Evolutionary conservation across 2,329 filamentous ascomycete genomes (phyloP), one percentile per base, ranked within the genome.

Genomic region (Sarocladium strictum): DNA sequence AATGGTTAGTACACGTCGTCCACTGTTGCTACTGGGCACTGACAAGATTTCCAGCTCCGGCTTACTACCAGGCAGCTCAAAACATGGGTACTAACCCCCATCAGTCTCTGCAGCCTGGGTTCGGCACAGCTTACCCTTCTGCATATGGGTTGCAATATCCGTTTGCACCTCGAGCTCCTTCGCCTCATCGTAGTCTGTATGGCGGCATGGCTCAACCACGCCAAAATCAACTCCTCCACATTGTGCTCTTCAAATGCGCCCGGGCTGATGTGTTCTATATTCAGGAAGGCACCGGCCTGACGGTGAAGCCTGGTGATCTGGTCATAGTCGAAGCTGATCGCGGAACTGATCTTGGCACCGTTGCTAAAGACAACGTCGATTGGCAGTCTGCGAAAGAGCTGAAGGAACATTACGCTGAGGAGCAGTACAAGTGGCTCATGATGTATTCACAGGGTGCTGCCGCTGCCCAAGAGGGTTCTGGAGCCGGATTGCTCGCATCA

Each of bases 391-490:
- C 94, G 9, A 92, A 94, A 64, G 87, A 94, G 49, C 75, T 91
- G 60, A 96, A 97, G 69, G 90, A 95, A 62, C 86, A 94, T 62
- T 95, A 93, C 61, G 89, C 89, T 2, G 90, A 97, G 67, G 91
- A 97, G 67, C 94, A 99, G 68, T 97, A 96, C 73, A 92, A 91
- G 65, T 97, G 93, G 90, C 79, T 99, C 53, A 96, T 97, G 88
- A 94, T 97, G 89, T 99, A 97, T 69, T 96, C 91, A 1, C 86
- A 91, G 67, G 89, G 84, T 65, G 89, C 83, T 7, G 80, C 80
- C 33, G 80, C 77, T 21, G 79, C 77, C 21, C 78, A 84, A 55
- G 84, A 86, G 58, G 79, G 81, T 23, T 73, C 79, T 6, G 78
- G 50, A 15, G 78, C 80, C 53, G 84, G 86, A 26, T 75, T 85